Evolutionary conservation across 495 filamentous ascomycete genomes (phyloP), one percentile per base, ranked within the genome.

Genomic region (Barbatosphaeria neglecta): DNA sequence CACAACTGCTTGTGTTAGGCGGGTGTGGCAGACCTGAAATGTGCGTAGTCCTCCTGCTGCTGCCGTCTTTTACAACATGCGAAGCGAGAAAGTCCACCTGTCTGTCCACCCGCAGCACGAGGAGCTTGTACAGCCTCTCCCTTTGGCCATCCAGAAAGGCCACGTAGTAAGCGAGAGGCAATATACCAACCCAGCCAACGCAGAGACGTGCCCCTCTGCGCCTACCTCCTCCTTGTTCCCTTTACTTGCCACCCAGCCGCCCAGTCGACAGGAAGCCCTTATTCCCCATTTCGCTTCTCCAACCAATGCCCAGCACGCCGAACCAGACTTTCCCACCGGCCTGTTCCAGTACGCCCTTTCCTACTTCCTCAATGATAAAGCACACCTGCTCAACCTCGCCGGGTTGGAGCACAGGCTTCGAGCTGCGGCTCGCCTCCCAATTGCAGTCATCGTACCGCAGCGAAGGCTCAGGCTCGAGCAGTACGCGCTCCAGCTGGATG

Each of bases 361-460:
- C 71, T 49, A 78, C 67, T 60, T 90, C 81, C 56, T 88, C 78
- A 9, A 98, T 70, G 17, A 93, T 58, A 58, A 95, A 98, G 41
- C 87, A 89, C 43, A 95, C 86, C 65, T 98, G 92, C 55, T 89
- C 75, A 31, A 94, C 81, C 70, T 97, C 92, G 31, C 84, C 78
- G 6, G 87, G 85, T 58, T 82, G 84, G 50, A 98, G 63, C 37
- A 84, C 78, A 23, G 87, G 86, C 50, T 69, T 71, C 48, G 52
- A 55, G 43, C 57, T 59, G 13, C 53, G 56, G 40, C 50, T 76
- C 61, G 49, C 57, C 35, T 68, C 68, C 73, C 74, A 77, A 40
- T 81, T 80, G 22, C 73, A 64, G 37, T 67, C 69, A 23, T 56
- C 58, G 44, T 65, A 70, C 49, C 53, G 59, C 46, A 76, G 62